These are phyloP conservation scores for Mycena belliarum DNA, from an alignment of 768 basidiomycete species.

Conservation along the genomic window DNA sequence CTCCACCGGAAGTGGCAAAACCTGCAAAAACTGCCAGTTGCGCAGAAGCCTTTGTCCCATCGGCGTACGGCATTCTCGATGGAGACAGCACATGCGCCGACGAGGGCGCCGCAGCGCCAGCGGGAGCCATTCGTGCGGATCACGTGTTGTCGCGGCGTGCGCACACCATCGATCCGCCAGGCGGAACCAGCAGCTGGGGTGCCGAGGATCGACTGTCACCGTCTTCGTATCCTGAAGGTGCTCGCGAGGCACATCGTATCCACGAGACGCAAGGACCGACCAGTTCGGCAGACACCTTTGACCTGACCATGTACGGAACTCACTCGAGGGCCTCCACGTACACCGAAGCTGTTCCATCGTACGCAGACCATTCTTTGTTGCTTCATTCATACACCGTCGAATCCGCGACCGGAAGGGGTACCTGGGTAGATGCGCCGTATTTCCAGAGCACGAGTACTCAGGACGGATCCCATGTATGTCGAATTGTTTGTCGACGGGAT, in stretches of 20 bases:
- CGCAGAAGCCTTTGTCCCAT: conserved; percentile 1
- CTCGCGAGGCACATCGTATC: not conserved
- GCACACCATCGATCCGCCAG: conserved; percentile 7
- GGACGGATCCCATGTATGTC: not conserved
- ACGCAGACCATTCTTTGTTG: not conserved
- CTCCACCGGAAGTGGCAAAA: not conserved
- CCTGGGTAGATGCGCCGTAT: conserved; percentile 5
- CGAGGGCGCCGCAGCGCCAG: not conserved
- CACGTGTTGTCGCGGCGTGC: not conserved
- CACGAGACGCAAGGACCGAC: not conserved
- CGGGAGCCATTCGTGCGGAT: not conserved
- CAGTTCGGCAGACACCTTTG: conserved; percentile 1
- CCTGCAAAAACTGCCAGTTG: not conserved
- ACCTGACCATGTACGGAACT: not conserved
- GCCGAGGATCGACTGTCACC: not conserved
- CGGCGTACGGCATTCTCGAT: not conserved
- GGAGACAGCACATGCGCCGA: not conserved
- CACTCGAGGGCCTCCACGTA: not conserved
- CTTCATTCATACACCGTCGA: not conserved
- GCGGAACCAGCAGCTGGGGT: conserved; percentile 15
- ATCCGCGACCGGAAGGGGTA: conserved; percentile 7
- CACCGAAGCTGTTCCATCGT: not conserved
- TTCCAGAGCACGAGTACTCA: not conserved
- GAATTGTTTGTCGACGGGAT: not conserved
- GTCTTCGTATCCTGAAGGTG: not conserved